phyloP scores from a whole-genome alignment of 1,284 basidiomycete species.

The Gymnopus androsaceus region DNA sequence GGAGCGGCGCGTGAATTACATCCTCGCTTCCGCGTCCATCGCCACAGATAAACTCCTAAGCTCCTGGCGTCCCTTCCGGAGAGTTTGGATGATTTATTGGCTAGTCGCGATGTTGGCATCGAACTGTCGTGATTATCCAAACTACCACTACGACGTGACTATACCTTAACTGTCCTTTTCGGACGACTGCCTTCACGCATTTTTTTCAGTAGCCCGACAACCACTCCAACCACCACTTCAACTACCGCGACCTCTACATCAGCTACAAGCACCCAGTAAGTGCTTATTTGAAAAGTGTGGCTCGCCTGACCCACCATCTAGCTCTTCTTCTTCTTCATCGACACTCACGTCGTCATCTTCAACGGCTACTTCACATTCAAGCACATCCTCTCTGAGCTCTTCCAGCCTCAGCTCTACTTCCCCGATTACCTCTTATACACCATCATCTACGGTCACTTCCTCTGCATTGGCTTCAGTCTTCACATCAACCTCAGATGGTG shows the following conservation, averaged over 20 bases:
- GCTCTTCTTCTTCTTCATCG: constrained; percentile 7
- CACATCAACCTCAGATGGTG: constrained; percentile 21
- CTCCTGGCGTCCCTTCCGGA: no score
- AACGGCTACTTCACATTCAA: constrained; percentile 18
- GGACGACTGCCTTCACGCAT: background rate
- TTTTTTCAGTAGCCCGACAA: background rate
- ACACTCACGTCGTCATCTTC: constrained; percentile 12
- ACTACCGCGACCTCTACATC: constrained; percentile 7
- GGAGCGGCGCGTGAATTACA: no score
- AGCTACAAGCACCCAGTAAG: constrained; percentile 1
- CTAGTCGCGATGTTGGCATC: no score
- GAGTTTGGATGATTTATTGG: no score
- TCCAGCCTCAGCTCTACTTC: constrained; percentile 19
- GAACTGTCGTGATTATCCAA: constrained; percentile 24
- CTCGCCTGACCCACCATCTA: constrained; percentile 3
- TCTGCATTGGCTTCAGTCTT: constrained; percentile 10
- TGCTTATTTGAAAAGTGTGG: background rate
- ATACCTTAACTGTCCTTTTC: background rate
- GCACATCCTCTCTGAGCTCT: constrained; percentile 14
- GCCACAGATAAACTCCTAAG: no score
- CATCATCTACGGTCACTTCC: constrained; percentile 13
- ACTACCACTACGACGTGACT: constrained; percentile 5
- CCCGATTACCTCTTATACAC: no score
- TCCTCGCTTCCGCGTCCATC: no score
- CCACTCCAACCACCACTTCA: background rate